Evolutionary conservation across 148 eudicot genomes (phyloP).

Genomic region (Beta vulgaris): DNA sequence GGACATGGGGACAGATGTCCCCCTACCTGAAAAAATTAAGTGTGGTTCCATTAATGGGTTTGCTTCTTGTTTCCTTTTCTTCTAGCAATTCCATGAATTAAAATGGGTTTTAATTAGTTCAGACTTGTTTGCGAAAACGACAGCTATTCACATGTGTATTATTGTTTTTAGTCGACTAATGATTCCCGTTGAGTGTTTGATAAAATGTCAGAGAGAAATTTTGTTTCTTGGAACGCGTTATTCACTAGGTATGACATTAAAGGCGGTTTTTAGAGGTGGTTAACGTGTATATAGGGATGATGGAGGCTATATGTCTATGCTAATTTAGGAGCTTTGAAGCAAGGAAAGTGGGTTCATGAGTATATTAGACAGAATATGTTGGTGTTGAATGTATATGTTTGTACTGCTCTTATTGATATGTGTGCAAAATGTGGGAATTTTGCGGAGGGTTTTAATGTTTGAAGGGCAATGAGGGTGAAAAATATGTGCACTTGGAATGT

Average conservation of each 20-base stretch:
- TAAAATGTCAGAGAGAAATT: conserved; percentile 35
- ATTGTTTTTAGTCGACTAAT: conserved; percentile 27
- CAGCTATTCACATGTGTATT: conserved; percentile 52
- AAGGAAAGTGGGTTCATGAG: conserved; percentile 52
- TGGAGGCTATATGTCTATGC: conserved; percentile 38
- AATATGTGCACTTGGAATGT: conserved; percentile 58
- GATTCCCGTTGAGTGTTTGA: conserved; percentile 46
- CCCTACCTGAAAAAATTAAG: no score
- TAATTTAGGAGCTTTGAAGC: conserved; percentile 36
- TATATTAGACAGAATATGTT: conserved; percentile 23
- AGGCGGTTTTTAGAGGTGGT: conserved; percentile 36
- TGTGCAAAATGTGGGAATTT: conserved; percentile 51
- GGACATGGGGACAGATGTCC: no score
- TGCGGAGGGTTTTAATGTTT: conserved; percentile 34
- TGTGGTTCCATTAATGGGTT: conserved; percentile 25
- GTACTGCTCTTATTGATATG: conserved; percentile 55
- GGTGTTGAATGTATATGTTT: conserved; percentile 31
- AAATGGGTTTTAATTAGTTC: conserved; percentile 42
- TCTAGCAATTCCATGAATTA: conserved; percentile 22
- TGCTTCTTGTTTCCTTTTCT: conserved; percentile 8
- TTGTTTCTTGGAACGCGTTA: conserved; percentile 51
- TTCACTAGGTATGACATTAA: conserved; percentile 40
- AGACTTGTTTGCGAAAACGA: conserved; percentile 43
- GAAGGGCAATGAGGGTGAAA: conserved; percentile 36
- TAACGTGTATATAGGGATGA: conserved; percentile 39